These are phyloP conservation scores for Cladorrhinum samala DNA, from an alignment of 495 filamentous ascomycete genomes.

Conservation along the genomic window DNA sequence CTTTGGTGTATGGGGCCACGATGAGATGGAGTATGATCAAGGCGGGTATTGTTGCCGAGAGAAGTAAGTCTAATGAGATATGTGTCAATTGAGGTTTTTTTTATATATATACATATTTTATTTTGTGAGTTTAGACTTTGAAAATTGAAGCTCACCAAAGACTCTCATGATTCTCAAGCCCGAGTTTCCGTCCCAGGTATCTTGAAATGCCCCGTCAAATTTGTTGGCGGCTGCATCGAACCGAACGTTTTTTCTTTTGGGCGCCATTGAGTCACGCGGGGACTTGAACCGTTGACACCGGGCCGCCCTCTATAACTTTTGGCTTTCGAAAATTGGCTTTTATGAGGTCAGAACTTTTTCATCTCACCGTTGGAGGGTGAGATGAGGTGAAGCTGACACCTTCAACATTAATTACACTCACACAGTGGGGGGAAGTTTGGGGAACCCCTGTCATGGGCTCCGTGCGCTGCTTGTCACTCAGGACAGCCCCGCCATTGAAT, in stretches of 20 bases:
- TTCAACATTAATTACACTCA: no score
- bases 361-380: background rate
- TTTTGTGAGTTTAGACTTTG: no score
- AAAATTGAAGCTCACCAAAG: background rate
- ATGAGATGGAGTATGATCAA: constrained; percentile 71
- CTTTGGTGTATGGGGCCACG: constrained; percentile 88
- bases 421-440: background rate
- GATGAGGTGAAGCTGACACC: background rate
- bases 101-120: no score
- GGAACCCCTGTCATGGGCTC: constrained; percentile 1
- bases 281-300: no score
- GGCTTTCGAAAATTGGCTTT: background rate
- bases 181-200: background rate
- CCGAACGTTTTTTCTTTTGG: background rate
- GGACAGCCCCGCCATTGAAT: constrained; percentile 6
- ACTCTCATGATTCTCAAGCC: background rate
- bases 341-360: background rate
- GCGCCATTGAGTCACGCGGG: background rate
- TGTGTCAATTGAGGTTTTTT: background rate
- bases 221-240: background rate
- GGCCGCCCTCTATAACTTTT: no score
- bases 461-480: background rate
- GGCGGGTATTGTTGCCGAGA: constrained; percentile 53
- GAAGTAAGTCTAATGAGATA: constrained; percentile 39
- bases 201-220: background rate